phyloP scores from a whole-genome alignment of 2,329 filamentous ascomycete species.

The Aspergillus ustus region DNA sequence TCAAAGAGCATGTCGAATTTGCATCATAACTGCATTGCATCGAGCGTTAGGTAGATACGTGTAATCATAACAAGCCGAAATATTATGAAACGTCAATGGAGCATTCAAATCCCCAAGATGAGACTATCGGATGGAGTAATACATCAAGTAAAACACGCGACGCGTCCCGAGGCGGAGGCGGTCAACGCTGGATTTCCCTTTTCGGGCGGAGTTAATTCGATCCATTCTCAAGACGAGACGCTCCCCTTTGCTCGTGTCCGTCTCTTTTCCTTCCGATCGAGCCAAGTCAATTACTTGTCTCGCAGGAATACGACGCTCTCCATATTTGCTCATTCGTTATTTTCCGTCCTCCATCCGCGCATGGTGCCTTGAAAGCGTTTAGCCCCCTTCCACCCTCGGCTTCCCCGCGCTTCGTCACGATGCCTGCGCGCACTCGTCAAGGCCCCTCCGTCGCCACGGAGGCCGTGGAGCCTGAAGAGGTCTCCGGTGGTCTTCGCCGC shows the following conservation, averaged over 20 bases:
- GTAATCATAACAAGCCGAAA: background rate
- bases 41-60: background rate
- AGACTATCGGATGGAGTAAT: background rate
- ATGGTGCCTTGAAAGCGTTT: slow-evolving; percentile 27
- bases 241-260: background rate
- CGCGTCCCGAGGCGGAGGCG: slow-evolving; percentile 15
- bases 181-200: slow-evolving; percentile 11
- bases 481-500: slow-evolving; percentile 36
- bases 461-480: slow-evolving; percentile 39
- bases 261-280: slow-evolving; percentile 3
- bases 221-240: slow-evolving; percentile 2
- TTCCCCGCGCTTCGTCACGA: slow-evolving; percentile 37
- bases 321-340: background rate
- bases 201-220: slow-evolving; percentile 3
- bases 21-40: slow-evolving; percentile 10
- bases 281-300: background rate
- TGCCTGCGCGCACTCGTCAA: slow-evolving; percentile 51
- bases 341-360: slow-evolving; percentile 12
- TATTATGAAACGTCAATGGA: background rate
- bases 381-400: slow-evolving; percentile 20
- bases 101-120: background rate
- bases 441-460: slow-evolving; percentile 38
- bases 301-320: background rate
- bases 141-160: slow-evolving; percentile 8
- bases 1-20: background rate